Evolutionary conservation across 225 moss, liverwort and hornwort species (phyloP).

Genomic region (Ulota crispa): DNA sequence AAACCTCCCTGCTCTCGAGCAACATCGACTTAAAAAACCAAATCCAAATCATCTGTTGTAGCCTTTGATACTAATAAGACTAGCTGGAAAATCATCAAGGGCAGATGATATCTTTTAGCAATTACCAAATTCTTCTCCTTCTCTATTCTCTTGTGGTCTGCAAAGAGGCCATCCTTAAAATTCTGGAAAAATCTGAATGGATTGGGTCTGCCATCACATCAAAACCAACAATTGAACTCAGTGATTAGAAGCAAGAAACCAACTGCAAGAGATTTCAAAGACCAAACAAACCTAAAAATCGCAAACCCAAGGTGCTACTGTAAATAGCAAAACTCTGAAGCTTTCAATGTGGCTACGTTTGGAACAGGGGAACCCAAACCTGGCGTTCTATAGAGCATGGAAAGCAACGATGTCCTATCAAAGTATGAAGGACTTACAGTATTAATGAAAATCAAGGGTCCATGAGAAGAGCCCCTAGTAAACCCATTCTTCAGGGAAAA

Average conservation of each 20-base stretch:
- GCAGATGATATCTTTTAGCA: background rate
- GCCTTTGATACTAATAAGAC: background rate
- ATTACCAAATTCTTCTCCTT: constrained; percentile 46
- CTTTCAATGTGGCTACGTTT: background rate
- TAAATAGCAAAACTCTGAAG: background rate
- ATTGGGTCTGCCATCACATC: constrained; percentile 39
- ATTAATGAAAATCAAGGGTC: background rate
- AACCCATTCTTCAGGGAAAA: too few species aligned
- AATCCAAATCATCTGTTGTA: background rate
- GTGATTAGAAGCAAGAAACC: background rate
- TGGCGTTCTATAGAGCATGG: too few species aligned
- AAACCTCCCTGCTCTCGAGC: too few species aligned
- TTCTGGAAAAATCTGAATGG: constrained; percentile 57
- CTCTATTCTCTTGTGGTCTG: constrained; percentile 49
- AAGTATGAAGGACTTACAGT: background rate
- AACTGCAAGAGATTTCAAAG: background rate
- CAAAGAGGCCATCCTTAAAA: constrained; percentile 49
- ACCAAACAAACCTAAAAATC: background rate
- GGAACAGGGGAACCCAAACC: too few species aligned
- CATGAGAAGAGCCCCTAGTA: background rate
- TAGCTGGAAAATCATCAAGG: background rate
- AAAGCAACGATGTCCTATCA: background rate
- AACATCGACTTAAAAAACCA: too few species aligned
- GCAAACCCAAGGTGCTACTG: background rate
- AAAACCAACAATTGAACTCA: background rate